Evolutionary conservation across 1,284 basidiomycete genomes (phyloP).

Genomic region (Microbotryum intermedium): DNA sequence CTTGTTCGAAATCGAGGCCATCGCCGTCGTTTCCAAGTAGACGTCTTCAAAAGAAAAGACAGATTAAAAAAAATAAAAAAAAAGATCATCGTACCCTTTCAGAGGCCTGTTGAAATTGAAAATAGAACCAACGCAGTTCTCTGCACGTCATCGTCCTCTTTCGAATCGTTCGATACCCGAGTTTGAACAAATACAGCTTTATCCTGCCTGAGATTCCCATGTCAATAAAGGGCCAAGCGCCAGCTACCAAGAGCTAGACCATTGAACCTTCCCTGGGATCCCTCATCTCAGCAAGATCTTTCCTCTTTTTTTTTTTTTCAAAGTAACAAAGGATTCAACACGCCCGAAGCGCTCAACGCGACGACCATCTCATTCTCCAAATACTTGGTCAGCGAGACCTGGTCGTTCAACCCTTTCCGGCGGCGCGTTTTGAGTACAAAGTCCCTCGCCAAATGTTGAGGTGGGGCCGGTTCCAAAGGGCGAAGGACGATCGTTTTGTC

Average conservation of each 20-base stretch:
- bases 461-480: constrained; percentile 92
- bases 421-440: constrained; percentile 91
- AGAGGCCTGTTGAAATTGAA: too few relatives aligned
- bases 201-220: background rate
- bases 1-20: constrained; percentile 63
- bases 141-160: too few relatives aligned
- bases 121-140: too few relatives aligned
- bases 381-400: constrained; percentile 4
- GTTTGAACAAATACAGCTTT: background rate
- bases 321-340: background rate
- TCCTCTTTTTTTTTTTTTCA: background rate
- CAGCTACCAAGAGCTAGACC: too few relatives aligned
- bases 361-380: constrained; percentile 19
- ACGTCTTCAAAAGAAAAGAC: background rate
- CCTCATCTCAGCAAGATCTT: background rate
- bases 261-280: too few relatives aligned
- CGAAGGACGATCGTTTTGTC: constrained; percentile 90
- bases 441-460: constrained; percentile 64
- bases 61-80: background rate
- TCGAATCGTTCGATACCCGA: too few relatives aligned
- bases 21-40: constrained; percentile 5
- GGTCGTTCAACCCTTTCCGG: constrained; percentile 60
- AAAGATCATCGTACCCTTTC: too few relatives aligned
- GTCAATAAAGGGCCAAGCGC: too few relatives aligned
- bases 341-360: constrained; percentile 9